Base-by-base conservation (phyloP, 495 filamentous ascomycete species). In the Aspergillus indologenus region DNA sequence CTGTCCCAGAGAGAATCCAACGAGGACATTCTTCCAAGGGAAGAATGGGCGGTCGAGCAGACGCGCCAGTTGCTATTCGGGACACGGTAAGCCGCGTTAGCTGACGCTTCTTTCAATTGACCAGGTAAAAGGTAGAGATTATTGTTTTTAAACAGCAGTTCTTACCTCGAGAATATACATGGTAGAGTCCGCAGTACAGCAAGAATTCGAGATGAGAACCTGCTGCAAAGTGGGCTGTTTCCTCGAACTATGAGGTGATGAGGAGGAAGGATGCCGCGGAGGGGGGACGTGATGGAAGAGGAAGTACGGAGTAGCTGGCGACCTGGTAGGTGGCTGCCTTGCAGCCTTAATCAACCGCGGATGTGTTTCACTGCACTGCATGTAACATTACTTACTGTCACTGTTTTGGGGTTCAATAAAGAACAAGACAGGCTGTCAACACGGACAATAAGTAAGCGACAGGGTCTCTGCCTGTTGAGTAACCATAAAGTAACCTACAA, bases 21-120 rank as follows among this genome's bases (percentile, higher is more conserved):
- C 84, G 65, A 98, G 90, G 58, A 98, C 85, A 68, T 83, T 86
- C 86, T 98, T 98, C 94, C 94, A 98, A 54, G 95, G 93, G 77
- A 98, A 94, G 63, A 87, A 78, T 54, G 94, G 93, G 64, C 90
- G 85, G 80, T 98, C 95, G 49, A 98, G 86, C 69, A 87, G 83
- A 72, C 84, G 82, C 64, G 91, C 90, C 58, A 98, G 85, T 79
- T 90, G 87, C 93, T 96, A 70, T 60, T 60, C 45, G 43, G 14
- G 54, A 44, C 53, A 65, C 61, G 48, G 48, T 53, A 48, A 46
- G 34, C 40, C 48, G 42, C 43, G 45, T 63, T 51, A 63, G 57
- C 45, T 45, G 1, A 17, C 14, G 26, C 18, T 29, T 57, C 17
- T 19, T 24, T 6, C 6, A 53, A 20, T 46, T 43, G 43, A 26